Base-by-base conservation (phyloP, 2,329 filamentous ascomycete species). In the Stemphylium lycopersici region DNA sequence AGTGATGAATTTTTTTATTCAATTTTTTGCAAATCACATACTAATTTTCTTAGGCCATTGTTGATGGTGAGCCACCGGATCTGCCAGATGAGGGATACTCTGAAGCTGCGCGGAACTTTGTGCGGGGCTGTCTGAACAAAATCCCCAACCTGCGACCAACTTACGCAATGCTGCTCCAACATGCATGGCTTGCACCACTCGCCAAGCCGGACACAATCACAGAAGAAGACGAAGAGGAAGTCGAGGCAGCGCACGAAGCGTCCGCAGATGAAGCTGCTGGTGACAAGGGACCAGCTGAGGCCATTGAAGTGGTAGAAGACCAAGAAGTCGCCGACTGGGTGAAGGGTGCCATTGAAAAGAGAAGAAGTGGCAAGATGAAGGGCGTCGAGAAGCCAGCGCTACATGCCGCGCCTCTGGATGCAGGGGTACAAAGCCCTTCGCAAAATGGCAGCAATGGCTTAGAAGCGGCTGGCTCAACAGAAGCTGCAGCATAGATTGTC, bases 41-140 rank as follows among this genome's bases (percentile, higher is more conserved):
- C 52, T 59, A 13, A 61, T 41, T 24, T 12, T 10, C 15, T 24
- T 13, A 99, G 95, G 95, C 95, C 51, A 99, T 99, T 71, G 95
- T 99, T 32, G 91, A 98, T 72, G 95, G 95, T 45, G 92, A 96
- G n/a, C 91, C 95, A 12, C 95, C 95, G 10, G 87, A 90, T 68
- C 85, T 99, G 29, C 95, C 95, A 0, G 80, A 83, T 4, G 85
- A 90, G 51, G 87, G 85, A 22, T 99, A 90, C 74, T 95, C 93
- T 0, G 84, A 89, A 51, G 83, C 85, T 5, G 91, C 93, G 2
- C 88, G 87, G 51, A 89, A 93, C 66, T 99, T 99, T 77, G 93
- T 99, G 20, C 83, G 84, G 34, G 88, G 88, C 39, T 98, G 95
- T 73, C 82, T 99, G 41, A 92, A 97, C 80, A 99, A 99, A 76